phyloP scores from a whole-genome alignment of 805 yeast genomes.

The Wickerhamiella lipophila region DNA sequence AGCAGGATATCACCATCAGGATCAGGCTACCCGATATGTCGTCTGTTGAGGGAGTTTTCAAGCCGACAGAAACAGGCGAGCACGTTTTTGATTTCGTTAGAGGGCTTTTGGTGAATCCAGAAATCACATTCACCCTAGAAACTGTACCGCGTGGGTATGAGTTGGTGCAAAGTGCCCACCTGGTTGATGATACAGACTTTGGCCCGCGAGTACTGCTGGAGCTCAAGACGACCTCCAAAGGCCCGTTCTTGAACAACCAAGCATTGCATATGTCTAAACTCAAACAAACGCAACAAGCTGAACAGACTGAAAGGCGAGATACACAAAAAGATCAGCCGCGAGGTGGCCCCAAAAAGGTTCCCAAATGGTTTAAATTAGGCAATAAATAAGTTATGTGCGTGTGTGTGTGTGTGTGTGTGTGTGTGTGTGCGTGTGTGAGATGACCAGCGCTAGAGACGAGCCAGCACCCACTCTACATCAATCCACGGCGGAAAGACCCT shows the following conservation, averaged over 20 bases:
- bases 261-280: conserved; percentile 12
- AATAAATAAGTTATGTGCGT: neutral
- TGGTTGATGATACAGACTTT: conserved; percentile 33
- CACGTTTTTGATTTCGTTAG: conserved; percentile 27
- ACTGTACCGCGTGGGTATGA: conserved; percentile 37
- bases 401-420: too few species aligned
- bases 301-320: neutral
- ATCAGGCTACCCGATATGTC: conserved; percentile 48
- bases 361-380: conserved; percentile 22
- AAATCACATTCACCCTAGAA: conserved; percentile 31
- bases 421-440: too few species aligned
- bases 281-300: neutral
- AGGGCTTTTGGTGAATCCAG: conserved; percentile 24
- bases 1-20: conserved; percentile 34
- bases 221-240: conserved; percentile 19
- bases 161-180: conserved; percentile 25
- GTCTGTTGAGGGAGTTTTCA: conserved; percentile 39
- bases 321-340: neutral
- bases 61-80: conserved; percentile 33
- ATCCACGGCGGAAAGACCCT: neutral
- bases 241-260: conserved; percentile 16
- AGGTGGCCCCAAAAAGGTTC: conserved; percentile 13
- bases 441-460: too few species aligned
- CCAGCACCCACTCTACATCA: neutral
- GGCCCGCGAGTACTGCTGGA: conserved; percentile 37